Evolutionary conservation across 2,329 filamentous ascomycete genomes (phyloP).

Genomic region (Botryotinia convoluta): DNA sequence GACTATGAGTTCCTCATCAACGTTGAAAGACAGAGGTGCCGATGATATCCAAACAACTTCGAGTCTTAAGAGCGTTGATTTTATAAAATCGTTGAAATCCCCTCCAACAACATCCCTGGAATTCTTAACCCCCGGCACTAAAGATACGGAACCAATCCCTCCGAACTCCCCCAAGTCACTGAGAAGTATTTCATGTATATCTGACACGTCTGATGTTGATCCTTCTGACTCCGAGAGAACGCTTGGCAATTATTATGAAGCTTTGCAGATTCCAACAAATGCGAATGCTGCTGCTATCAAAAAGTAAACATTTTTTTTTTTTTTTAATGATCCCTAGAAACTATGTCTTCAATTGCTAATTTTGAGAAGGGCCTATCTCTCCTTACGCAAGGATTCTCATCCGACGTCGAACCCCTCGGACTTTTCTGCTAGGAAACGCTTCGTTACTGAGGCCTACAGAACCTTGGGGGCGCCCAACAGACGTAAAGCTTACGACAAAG

Average conservation of each 20-base stretch:
- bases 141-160: background rate
- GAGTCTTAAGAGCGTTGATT: background rate
- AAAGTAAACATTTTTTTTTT: background rate
- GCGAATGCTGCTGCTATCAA: background rate
- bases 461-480: background rate
- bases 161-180: background rate
- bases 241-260: background rate
- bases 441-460: background rate
- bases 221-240: background rate
- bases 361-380: background rate
- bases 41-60: background rate
- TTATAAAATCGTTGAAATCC: background rate
- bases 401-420: background rate
- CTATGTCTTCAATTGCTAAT: background rate
- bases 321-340: background rate
- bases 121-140: background rate
- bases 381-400: background rate
- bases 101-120: background rate
- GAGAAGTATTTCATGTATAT: background rate
- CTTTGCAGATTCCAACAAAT: background rate
- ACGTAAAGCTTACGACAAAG: background rate
- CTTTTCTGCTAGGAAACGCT: background rate
- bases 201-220: background rate
- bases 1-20: background rate
- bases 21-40: background rate